phyloP scores from a whole-genome alignment of 176 grass and related monocot genomes.

The Tillandsia leiboldiana region DNA sequence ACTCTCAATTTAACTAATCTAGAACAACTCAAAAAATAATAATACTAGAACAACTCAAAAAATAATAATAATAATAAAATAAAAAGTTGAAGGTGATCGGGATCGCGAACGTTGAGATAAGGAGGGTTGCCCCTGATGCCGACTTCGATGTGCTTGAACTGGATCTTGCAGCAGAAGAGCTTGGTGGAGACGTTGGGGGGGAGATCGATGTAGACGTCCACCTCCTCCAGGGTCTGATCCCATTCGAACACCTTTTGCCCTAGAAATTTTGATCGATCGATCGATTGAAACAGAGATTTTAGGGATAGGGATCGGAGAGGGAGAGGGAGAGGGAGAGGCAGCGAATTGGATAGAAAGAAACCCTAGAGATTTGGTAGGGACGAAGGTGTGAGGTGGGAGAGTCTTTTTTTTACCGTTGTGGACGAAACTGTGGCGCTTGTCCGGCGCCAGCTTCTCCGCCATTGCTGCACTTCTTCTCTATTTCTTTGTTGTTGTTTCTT shows the following conservation, averaged over 20 bases:
- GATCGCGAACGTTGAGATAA: conserved; percentile 67
- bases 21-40: background rate
- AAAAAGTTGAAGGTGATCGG: background rate
- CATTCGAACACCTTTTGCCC: conserved; percentile 99
- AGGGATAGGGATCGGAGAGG: background rate
- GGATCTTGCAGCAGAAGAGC: conserved; percentile 65
- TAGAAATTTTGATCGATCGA: conserved; percentile 18
- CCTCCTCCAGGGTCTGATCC: conserved; percentile 94
- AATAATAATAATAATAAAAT: background rate
- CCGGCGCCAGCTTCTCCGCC: conserved; percentile 86
- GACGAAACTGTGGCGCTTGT: conserved; percentile 67
- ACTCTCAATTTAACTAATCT: background rate
- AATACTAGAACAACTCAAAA: background rate
- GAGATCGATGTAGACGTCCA: conserved; percentile 89
- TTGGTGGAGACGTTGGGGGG: conserved; percentile 65
- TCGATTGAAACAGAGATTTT: background rate
- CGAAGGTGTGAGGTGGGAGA: background rate
- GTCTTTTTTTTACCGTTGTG: conserved; percentile 48
- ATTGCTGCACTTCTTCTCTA: conserved; percentile 11
- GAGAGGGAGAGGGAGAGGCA: background rate
- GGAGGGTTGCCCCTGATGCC: conserved; percentile 79
- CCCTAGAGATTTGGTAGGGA: background rate
- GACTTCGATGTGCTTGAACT: conserved; percentile 64
- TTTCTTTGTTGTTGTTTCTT: too few relatives aligned
- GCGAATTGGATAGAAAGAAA: background rate